Conservation (phyloP, 2,329 filamentous ascomycete genomes). For the Ophiostoma sp. region DNA sequence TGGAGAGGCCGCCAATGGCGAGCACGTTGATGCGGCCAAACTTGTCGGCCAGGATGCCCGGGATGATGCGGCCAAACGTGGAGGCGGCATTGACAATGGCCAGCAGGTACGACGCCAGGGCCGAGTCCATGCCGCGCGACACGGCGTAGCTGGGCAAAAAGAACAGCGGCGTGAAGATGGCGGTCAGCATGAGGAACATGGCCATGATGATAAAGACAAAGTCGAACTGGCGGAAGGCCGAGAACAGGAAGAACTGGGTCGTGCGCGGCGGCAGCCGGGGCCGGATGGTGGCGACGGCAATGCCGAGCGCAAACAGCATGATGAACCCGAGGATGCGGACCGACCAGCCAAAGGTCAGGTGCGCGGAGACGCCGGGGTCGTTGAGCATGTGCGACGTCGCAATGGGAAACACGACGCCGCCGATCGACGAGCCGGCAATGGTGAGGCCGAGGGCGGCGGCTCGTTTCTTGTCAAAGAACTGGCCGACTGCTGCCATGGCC, state of each 20-base stretch:
- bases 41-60: conserved; percentile 48
- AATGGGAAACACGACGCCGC: conserved; percentile 46
- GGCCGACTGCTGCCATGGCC: conserved; percentile 35
- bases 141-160: conserved; percentile 53
- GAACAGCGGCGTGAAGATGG: conserved; percentile 49
- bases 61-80: conserved; percentile 48
- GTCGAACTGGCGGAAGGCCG: conserved; percentile 45
- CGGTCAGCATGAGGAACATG: conserved; percentile 32
- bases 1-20: conserved; percentile 20
- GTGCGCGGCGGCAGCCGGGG: conserved; percentile 42
- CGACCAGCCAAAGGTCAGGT: conserved; percentile 29
- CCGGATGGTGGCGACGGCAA: conserved; percentile 39
- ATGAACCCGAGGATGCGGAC: conserved; percentile 38
- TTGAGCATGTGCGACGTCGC: conserved; percentile 52
- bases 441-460: conserved; percentile 38
- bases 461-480: conserved; percentile 39
- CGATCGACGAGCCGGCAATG: conserved; percentile 38
- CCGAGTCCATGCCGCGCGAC: conserved; percentile 38
- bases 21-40: conserved; percentile 46
- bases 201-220: neutral
- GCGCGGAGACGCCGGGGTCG: conserved; percentile 32
- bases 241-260: conserved; percentile 30
- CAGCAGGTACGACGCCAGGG: conserved; percentile 57
- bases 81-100: conserved; percentile 58
- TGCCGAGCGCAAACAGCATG: conserved; percentile 36